Evolutionary conservation across 768 basidiomycete genomes (phyloP), one percentile per base, ranked within the genome.

Genomic region (Sporobolomyces pararoseus): DNA sequence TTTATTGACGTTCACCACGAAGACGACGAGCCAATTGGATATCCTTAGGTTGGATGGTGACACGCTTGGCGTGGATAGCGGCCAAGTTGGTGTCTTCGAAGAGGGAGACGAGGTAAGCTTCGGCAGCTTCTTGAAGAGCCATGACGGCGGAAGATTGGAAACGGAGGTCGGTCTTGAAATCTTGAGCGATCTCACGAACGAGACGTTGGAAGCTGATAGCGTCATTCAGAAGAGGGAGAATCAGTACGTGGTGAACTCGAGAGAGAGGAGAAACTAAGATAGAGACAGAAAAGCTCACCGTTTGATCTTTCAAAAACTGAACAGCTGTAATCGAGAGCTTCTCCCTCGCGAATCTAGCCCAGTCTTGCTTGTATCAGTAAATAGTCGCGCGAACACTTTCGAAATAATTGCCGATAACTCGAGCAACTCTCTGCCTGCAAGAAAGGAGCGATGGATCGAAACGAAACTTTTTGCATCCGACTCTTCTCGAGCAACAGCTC

Each of bases 141-240:
- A 82, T 80, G 73, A 84, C 82, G 73, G 83, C 83, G 35, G 81
- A 82, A 27, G 82, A 83, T 76, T 84, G 83, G 81, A 83, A 83
- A 67, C 82, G 81, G 69, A 82, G 78, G 73, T 81, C 80, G 55
- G 81, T 82, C 83, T 88, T 89, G 84, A 88, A 88, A 81, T 89
- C 88, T 81, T 89, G 88, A 51, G 87, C 87, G 75, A 88, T 89
- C 79, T 89, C 87, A 80, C 87, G 86, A 69, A 89, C 87, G 68
- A 88, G 84, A 71, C 82, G 79, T 82, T 82, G 87, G 84, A 87
- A 71, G 65, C 94, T 68, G 54, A n/a, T n/a, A 29, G 29, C 27
- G n/a, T 37, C 7, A 19, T 39, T 17, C 19, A 29, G 13, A 39
- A 7, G 46, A 37, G 47, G 21, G 9, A 35, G 52, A 5, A 46